These are phyloP conservation scores for Wallacemonas collosoma DNA, from an alignment of 208 protist species.

Conservation along the genomic window DNA sequence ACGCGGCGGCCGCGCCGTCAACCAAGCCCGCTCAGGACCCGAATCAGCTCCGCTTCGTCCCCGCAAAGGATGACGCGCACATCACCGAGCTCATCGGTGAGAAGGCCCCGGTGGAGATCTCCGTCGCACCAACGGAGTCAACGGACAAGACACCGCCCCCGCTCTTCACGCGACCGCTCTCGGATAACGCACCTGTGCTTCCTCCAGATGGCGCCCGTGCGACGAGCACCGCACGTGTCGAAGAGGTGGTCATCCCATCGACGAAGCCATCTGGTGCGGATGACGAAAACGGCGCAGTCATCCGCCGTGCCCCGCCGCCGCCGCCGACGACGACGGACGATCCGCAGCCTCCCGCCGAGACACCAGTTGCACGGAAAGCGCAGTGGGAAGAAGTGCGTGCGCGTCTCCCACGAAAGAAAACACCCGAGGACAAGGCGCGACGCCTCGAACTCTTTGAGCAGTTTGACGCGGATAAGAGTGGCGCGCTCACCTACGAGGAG, in stretches of 20 bases:
- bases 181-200: neutral
- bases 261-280: neutral
- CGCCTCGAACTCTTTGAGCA: neutral
- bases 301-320: slow-evolving; percentile 17
- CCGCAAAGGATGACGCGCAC: slow-evolving; percentile 12
- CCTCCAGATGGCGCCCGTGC: neutral
- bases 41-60: slow-evolving; percentile 1
- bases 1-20: no score
- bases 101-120: slow-evolving; percentile 1
- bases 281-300: slow-evolving; percentile 13
- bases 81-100: neutral
- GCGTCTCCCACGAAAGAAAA: slow-evolving; percentile 2
- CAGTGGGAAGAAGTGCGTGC: neutral
- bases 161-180: neutral
- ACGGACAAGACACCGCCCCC: neutral
- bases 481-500: slow-evolving; percentile 2
- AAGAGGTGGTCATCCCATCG: slow-evolving; percentile 2
- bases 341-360: neutral
- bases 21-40: neutral
- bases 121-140: neutral
- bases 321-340: slow-evolving; percentile 12
- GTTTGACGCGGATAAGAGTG: slow-evolving; percentile 12
- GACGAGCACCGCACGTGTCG: slow-evolving; percentile 23
- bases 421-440: slow-evolving; percentile 5
- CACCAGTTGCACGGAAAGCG: neutral